Conservation (phyloP, 225 moss, liverwort and hornwort genomes). For the Rhytidiadelphus loreus region DNA sequence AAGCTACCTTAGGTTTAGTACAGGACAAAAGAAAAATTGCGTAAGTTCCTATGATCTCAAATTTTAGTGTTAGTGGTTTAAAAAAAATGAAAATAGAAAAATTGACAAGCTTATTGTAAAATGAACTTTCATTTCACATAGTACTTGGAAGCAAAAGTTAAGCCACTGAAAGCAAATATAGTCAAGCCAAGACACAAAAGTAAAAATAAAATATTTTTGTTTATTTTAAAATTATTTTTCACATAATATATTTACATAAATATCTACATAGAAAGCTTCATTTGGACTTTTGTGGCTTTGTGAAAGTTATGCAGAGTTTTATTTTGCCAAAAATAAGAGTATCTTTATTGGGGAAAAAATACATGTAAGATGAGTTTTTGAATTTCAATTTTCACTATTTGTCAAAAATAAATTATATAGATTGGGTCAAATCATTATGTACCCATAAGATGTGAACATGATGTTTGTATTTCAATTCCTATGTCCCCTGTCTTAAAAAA, state of each 20-base stretch:
- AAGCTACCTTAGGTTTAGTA: rapidly evolving
- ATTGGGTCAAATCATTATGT: background rate
- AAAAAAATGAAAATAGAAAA: background rate
- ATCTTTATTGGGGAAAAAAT: background rate
- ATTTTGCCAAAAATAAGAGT: background rate
- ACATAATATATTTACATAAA: background rate
- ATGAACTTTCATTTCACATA: background rate
- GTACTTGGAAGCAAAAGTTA: too few relatives aligned
- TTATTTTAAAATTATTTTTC: too few relatives aligned
- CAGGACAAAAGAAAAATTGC: background rate
- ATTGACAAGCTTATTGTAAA: background rate
- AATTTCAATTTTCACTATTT: background rate
- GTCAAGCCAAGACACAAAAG: too few relatives aligned
- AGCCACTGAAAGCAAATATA: too few relatives aligned
- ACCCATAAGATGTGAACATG: too few relatives aligned
- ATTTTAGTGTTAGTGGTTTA: background rate
- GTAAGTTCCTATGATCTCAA: background rate
- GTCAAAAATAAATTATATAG: background rate
- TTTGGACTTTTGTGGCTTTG: background rate
- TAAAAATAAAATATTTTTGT: too few relatives aligned
- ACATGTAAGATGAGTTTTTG: background rate
- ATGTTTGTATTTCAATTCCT: too few relatives aligned
- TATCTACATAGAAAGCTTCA: background rate
- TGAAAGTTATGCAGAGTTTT: background rate
- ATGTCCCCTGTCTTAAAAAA: too few relatives aligned